Evolutionary conservation across 2,329 filamentous ascomycete genomes (phyloP), one percentile per base, ranked within the genome.

Genomic region (Cladosporium sp.): DNA sequence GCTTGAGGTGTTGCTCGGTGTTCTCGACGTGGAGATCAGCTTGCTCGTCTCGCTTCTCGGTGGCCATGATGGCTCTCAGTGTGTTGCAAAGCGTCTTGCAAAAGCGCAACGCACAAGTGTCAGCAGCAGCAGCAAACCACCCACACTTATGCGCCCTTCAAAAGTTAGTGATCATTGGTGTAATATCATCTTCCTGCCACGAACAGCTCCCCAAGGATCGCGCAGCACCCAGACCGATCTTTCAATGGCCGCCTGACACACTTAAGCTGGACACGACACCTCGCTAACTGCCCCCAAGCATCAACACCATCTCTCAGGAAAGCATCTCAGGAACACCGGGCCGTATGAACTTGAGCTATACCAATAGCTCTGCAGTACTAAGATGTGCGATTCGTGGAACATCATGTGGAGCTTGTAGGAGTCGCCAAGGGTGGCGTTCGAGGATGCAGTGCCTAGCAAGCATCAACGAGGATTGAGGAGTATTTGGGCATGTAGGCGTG

Each of bases 371-470:
- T 34, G 11, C 32, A 24, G 15, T 30, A 15, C 2, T 51, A 32
- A 34, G 26, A 4, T 61, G 59, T 21, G 59, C 30, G 10, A 61
- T 61, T 61, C 59, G 59, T 61, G 59, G 59, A 61, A 61, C n/a
- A 61, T 61, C 30, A 24, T 51, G 28, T 61, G 44, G 59, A 61
- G 34, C 28, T 49, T 51, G 26, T 14, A 49, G 41, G 21, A 12
- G 18, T 34, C 10, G 18, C 55, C 24, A 36, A 41, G 55, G 14
- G 32, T 38, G 30, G 32, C 32, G 34, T n/a, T 58, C 21, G 55
- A 34, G n/a, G 49, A 47, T 24, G 32, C 34, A 26, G 18, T 41
- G 34, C 34, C 30, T 24, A 58, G 55, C 32, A 57, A 21, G 24
- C 30, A 24, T 58, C 34, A 15, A 28, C 4, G 30, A n/a, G 18